Base-by-base conservation (phyloP, 352 stramenopile species). In the Pythium insidiosum region DNA sequence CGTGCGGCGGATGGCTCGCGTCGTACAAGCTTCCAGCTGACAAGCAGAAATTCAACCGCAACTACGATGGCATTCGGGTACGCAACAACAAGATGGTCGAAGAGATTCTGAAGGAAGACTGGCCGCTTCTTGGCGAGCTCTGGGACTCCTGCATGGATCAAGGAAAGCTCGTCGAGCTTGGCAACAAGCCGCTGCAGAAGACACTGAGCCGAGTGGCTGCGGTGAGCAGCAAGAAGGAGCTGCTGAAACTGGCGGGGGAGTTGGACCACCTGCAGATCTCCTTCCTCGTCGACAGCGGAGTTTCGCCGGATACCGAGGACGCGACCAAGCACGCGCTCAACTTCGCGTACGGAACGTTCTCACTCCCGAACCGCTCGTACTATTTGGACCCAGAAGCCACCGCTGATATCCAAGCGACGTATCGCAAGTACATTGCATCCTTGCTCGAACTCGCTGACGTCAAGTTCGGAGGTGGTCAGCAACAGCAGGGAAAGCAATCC, bases 361-460 rank as follows among this genome's bases (percentile, higher is more conserved):
- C 61, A 18, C 58, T 97, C n/a, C 75, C 83, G 2, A 81, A 95
- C 52, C 63, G 72, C 22, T 88, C 93, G 51, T 95, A 96, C 52
- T 88, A 96, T 36, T 74, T 95, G 37, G 45, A 55, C 47, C 12
- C 12, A 7, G 33, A 58, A 21, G 53, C 58, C 5, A 59, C 65
- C 10, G 15, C 42, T 3, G 33, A 43, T 24, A 21, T 68, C n/a
- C 60, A 70, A 38, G 50, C 38, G 25, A 48, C 58, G n/a, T 41
- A 66, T 30, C 48, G 50, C 29, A 13, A 33, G 16, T 73, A 70
- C 47, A 59, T 56, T 6, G 58, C 53, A 3, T 66, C 53, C 11
- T 44, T 73, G 6, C 19, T 39, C 13, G 16, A 7, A 20, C 34
- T 39, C 34, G 12, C 34, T 9, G 28, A 15, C 34, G 12, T 21